Evolutionary conservation across 441 rosid species (phyloP).

Genomic region (Jatropha multifida): DNA sequence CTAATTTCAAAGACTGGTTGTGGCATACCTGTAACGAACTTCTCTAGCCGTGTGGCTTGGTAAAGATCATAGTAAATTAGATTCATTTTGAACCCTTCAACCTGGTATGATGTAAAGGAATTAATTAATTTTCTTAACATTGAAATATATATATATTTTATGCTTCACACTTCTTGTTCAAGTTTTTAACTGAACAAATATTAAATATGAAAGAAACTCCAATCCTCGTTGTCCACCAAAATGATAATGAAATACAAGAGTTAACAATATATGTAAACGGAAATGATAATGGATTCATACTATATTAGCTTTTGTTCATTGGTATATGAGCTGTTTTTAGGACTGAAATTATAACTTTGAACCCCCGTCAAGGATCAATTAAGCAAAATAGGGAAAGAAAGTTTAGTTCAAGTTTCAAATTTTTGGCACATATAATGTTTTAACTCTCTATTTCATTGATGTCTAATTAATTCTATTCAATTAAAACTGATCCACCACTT

Average conservation of each 20-base stretch:
- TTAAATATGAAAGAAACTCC: not conserved
- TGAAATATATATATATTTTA: too few relatives aligned
- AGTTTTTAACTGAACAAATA: not conserved
- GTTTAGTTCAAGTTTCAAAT: not conserved
- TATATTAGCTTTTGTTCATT: too few relatives aligned
- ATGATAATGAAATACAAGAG: too few relatives aligned
- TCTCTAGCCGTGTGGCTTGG: constrained; percentile 89
- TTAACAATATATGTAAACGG: too few relatives aligned
- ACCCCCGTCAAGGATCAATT: too few relatives aligned
- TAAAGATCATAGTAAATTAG: constrained; percentile 89
- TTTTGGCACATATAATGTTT: not conserved
- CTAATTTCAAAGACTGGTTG: not conserved
- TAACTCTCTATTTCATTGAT: not conserved
- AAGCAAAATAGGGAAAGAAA: not conserved
- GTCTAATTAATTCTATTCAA: not conserved
- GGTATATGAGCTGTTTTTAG: too few relatives aligned
- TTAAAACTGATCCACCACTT: not conserved
- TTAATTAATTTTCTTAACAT: not conserved
- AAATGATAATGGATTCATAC: too few relatives aligned
- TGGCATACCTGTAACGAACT: constrained; percentile 76
- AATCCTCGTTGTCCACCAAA: not conserved
- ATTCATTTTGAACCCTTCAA: constrained; percentile 98
- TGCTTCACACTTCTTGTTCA: not conserved
- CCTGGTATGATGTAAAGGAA: constrained; percentile 36
- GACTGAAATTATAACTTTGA: too few relatives aligned